Evolutionary conservation across 2,329 filamentous ascomycete genomes (phyloP), one percentile per base, ranked within the genome.

Genomic region (Penicillium sp.): DNA sequence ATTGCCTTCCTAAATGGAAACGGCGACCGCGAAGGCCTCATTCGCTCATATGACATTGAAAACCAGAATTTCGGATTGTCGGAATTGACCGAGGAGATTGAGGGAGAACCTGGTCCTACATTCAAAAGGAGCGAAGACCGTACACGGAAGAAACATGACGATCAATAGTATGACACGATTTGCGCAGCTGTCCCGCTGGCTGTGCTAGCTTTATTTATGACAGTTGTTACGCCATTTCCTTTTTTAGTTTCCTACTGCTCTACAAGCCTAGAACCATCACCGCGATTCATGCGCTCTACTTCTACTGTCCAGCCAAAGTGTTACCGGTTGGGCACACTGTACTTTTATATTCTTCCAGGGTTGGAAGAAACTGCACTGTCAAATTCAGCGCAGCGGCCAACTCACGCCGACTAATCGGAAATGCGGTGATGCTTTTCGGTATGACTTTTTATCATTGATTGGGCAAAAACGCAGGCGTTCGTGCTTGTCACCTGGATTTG

Each of bases 1-100:
- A 86, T 86, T 67, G 76, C 78, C 72, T 86, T 83, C 61, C 84
- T 85, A 64, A 86, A 80, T 57, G 80, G 81, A 29, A 73, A 82
- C 45, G 81, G 87, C 44, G 92, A 95, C 69, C 86, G 91, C 58
- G 89, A 93, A 67, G 91, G 91, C 5, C 83, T 98, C 26, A 97
- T 98, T 76, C 90, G 90, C 64, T 90, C 89, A 11, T 97, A 97
- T 71, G 94, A 98, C 70, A 88, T 95, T 64, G 93, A 97, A 75
- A 88, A 91, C 49, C 85, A 84, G 47, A 87, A 86, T 5, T 92
- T 96, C 66, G 91, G 91, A 46, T 82, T 98, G 51, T 87, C 87
- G 15, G 92, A 97, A 69, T 81, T 97, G 45, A 85, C 90, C 2
- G 91, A 93, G 67, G 91, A 95, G 65, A 90, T 85, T 67, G 90